phyloP scores from a whole-genome alignment of 805 yeast genomes.

The Naumovozyma castellii region DNA sequence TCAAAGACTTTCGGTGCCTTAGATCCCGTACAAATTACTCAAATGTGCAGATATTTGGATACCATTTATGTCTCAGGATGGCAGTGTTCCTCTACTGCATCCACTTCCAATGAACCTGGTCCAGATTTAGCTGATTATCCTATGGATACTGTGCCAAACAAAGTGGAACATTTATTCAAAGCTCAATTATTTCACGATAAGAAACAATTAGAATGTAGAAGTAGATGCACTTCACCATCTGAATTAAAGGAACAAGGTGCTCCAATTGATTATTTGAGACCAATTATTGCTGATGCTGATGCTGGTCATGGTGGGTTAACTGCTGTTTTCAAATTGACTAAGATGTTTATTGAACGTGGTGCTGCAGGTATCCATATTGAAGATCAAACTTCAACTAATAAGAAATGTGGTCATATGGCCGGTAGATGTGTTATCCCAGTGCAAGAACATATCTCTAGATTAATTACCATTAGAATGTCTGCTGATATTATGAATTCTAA shows the following conservation, averaged over 20 bases:
- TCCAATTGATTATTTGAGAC: slow-evolving; percentile 81
- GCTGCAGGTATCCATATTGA: slow-evolving; percentile 99
- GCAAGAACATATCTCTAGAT: slow-evolving; percentile 92
- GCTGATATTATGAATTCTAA: slow-evolving; percentile 90
- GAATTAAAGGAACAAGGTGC: slow-evolving; percentile 62
- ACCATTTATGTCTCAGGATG: slow-evolving; percentile 92
- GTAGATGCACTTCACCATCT: slow-evolving; percentile 41
- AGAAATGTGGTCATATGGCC: slow-evolving; percentile 99
- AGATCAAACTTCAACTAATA: slow-evolving; percentile 98
- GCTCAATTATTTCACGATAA: slow-evolving; percentile 97
- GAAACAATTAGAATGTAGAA: slow-evolving; percentile 83
- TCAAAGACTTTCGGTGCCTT: slow-evolving; percentile 92
- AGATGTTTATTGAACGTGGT: slow-evolving; percentile 93
- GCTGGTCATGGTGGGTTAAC: slow-evolving; percentile 99
- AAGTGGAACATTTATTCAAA: slow-evolving; percentile 92
- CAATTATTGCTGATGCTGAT: slow-evolving; percentile 95
- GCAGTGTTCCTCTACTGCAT: slow-evolving; percentile 98
- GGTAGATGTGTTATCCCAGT: slow-evolving; percentile 96
- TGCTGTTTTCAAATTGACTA: slow-evolving; percentile 89
- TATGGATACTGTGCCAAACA: slow-evolving; percentile 96
- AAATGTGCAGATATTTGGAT: slow-evolving; percentile 93
- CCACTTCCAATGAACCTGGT: slow-evolving; percentile 94
- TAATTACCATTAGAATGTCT: slow-evolving; percentile 87
- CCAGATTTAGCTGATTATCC: slow-evolving; percentile 99
- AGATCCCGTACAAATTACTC: slow-evolving; percentile 91